Percentiles rank a stretch among this genome's conserved stretches.
These are phyloP conservation scores for Penicillium cosmopolitanum DNA, from an alignment of 495 filamentous ascomycete species.

Conservation along the genomic window DNA sequence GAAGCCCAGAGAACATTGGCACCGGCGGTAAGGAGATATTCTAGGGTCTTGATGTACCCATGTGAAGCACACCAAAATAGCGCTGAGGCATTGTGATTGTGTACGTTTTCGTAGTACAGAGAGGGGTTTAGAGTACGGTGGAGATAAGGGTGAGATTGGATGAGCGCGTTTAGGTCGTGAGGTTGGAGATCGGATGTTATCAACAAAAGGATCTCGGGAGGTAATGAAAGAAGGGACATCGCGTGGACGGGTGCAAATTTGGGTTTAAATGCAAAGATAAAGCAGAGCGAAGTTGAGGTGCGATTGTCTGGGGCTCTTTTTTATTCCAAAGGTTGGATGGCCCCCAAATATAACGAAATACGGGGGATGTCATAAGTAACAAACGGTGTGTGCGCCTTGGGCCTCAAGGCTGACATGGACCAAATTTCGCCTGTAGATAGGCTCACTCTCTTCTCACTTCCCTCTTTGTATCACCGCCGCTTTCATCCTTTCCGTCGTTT, in stretches of 20 bases:
- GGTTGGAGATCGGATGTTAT: not conserved
- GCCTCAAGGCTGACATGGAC: no score
- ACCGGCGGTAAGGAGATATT: not conserved
- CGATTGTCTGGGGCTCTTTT: no score
- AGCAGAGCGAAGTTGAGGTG: no score
- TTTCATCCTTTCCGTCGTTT: no score
- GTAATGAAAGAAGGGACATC: not conserved
- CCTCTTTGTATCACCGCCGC: no score
- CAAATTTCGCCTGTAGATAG: no score
- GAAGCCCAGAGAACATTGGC: not conserved
- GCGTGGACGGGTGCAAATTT: not conserved
- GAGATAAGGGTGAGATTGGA: not conserved
- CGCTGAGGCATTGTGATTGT: not conserved
- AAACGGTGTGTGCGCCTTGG: no score
- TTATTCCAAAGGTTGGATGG: no score
- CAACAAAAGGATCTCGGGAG: not conserved
- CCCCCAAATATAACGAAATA: no score
- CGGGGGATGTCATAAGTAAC: no score
- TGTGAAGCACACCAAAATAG: not conserved
- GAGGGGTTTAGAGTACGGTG: not conserved
- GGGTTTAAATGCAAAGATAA: no score
- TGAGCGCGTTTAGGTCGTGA: not conserved
- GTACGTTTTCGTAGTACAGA: not conserved
- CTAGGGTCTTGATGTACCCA: not conserved
- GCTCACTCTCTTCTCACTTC: no score